Evolutionary conservation across 2,329 filamentous ascomycete species (phyloP).

Genomic region (Stagonosporopsis chrysanthemi): DNA sequence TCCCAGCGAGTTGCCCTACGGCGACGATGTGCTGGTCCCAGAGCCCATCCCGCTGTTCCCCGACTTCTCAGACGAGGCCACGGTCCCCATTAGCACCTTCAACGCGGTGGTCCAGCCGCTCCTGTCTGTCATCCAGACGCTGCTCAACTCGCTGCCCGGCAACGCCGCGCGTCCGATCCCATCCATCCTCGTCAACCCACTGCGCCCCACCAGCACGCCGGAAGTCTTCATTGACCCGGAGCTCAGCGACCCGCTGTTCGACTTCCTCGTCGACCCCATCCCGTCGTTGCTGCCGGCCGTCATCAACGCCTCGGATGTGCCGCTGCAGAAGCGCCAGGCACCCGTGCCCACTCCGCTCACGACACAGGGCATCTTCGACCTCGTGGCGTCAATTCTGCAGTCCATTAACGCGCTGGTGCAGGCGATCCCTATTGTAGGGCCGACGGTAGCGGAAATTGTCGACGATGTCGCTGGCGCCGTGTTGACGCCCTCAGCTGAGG

Average conservation of each 20-base stretch:
- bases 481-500: background rate
- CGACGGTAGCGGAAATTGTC: background rate
- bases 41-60: background rate
- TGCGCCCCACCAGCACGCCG: background rate
- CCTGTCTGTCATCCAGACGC: conserved; percentile 9
- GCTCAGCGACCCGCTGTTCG: background rate
- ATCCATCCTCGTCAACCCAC: conserved; percentile 7
- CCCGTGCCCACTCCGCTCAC: background rate
- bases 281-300: background rate
- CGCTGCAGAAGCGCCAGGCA: background rate
- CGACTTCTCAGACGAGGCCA: conserved; percentile 7
- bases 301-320: background rate
- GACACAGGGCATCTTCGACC: background rate
- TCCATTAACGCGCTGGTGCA: background rate
- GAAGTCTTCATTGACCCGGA: conserved; percentile 9
- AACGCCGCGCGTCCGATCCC: conserved; percentile 4
- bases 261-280: background rate
- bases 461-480: background rate
- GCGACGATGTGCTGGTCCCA: background rate
- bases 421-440: background rate
- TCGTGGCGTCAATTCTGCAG: conserved; percentile 5
- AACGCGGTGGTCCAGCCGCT: conserved; percentile 9
- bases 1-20: background rate
- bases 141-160: conserved; percentile 8
- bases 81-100: conserved; percentile 14